A percentile compares a stretch with the other conserved stretches of the same genome.
Conservation (phyloP, 345 rosid species). For the Balakata baccata region DNA sequence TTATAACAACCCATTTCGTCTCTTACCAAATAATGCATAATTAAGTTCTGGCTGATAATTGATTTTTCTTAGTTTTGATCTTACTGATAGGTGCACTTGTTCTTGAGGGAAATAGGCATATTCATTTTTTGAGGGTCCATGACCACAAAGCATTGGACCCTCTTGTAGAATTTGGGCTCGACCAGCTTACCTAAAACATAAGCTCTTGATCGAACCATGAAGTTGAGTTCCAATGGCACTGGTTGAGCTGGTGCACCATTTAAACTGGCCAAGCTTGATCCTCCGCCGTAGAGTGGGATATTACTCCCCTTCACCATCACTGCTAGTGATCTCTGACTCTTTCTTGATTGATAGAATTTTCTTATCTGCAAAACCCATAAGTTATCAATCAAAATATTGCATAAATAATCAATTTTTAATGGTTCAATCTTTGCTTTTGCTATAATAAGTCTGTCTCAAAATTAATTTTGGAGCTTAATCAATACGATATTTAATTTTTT, state of each 20-base stretch:
- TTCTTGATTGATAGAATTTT: slow-evolving; percentile 59
- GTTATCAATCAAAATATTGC: background rate
- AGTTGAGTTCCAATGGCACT: slow-evolving; percentile 45
- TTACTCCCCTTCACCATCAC: slow-evolving; percentile 40
- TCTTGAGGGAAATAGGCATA: slow-evolving; percentile 38
- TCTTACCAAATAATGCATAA: background rate
- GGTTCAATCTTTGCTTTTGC: too few relatives aligned
- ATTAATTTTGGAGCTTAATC: too few relatives aligned
- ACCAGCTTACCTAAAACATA: slow-evolving; percentile 58
- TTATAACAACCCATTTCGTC: background rate
- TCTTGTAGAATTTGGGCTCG: slow-evolving; percentile 51
- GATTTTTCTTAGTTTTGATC: background rate
- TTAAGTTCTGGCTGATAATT: background rate
- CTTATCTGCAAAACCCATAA: slow-evolving; percentile 37
- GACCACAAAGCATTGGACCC: slow-evolving; percentile 41
- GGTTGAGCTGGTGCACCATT: slow-evolving; percentile 49
- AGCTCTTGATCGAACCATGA: slow-evolving; percentile 57
- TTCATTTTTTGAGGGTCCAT: slow-evolving; percentile 60
- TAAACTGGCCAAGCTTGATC: slow-evolving; percentile 45
- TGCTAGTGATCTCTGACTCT: slow-evolving; percentile 48
- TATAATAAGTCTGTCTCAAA: too few relatives aligned
- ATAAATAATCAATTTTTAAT: background rate
- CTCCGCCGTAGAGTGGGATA: slow-evolving; percentile 66
- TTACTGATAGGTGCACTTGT: slow-evolving; percentile 44
- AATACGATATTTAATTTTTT: too few relatives aligned